These are phyloP conservation scores for Pigoraptor vietnamica DNA, from an alignment of 78 protist genomes.

Conservation along the genomic window DNA sequence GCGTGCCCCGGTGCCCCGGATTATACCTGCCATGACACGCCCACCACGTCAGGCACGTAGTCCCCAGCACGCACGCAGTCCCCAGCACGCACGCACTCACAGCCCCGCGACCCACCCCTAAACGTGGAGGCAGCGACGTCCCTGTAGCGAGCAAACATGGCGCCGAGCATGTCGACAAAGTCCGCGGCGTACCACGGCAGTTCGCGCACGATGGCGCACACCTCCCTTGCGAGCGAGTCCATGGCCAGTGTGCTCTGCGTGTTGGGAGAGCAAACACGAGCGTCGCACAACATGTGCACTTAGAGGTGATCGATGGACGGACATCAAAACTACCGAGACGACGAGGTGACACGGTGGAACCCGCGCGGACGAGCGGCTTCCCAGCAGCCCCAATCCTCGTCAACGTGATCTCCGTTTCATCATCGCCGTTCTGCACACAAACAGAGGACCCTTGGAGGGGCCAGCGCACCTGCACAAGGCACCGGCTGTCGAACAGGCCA, in stretches of 20 bases:
- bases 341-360: no score
- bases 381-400: no score
- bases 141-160: neutral
- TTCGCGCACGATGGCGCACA: neutral
- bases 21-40: neutral
- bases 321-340: no score
- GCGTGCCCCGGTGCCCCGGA: neutral
- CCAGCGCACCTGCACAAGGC: neutral
- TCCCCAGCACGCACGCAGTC: neutral
- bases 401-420: no score
- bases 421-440: no score
- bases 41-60: no score
- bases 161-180: neutral
- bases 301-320: no score
- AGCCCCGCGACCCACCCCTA: neutral
- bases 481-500: neutral
- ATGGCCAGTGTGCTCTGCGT: neutral
- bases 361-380: no score
- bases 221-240: neutral
- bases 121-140: neutral
- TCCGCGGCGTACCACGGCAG: neutral
- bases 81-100: neutral
- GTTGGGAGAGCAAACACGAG: neutral
- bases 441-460: neutral
- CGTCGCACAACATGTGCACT: neutral